A percentile compares a stretch with the other conserved stretches of the same genome.
Conservation (phyloP, 257 asterid genomes). For the Solanum pinnatisectum region DNA sequence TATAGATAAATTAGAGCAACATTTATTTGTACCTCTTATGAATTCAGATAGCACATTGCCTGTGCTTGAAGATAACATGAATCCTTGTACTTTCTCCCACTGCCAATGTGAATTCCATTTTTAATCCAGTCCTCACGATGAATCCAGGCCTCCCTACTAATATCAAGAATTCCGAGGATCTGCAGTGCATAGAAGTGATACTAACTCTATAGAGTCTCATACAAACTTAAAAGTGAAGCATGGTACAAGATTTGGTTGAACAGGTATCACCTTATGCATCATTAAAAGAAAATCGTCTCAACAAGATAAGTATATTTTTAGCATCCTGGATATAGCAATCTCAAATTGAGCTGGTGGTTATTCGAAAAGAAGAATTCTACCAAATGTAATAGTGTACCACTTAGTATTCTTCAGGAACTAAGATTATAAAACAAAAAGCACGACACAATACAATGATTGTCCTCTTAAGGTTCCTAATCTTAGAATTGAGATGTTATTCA, state of each 20-base stretch:
- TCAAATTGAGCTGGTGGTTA: background rate
- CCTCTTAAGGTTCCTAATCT: background rate
- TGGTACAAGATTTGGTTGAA: background rate
- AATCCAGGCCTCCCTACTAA: slow-evolving; percentile 86
- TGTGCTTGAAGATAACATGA: slow-evolving; percentile 90
- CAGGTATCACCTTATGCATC: background rate
- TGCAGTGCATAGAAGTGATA: slow-evolving; percentile 14
- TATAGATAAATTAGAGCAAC: background rate
- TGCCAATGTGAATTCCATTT: slow-evolving; percentile 64
- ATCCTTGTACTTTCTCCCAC: slow-evolving; percentile 88
- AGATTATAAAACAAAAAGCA: background rate
- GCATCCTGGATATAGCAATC: background rate
- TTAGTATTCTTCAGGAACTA: background rate
- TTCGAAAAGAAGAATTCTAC: background rate
- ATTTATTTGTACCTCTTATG: slow-evolving; percentile 10
- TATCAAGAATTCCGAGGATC: slow-evolving; percentile 83
- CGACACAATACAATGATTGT: background rate
- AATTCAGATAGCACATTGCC: slow-evolving; percentile 67
- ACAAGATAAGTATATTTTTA: background rate
- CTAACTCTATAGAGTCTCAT: background rate
- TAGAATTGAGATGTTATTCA: background rate
- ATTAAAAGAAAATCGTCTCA: background rate
- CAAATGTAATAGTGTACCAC: background rate
- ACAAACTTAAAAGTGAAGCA: background rate
- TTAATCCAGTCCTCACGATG: slow-evolving; percentile 86